Evolutionary conservation across 371 early-diverging fungal genomes (phyloP).

Genomic region (Dipsacomyces acuminosporus): DNA sequence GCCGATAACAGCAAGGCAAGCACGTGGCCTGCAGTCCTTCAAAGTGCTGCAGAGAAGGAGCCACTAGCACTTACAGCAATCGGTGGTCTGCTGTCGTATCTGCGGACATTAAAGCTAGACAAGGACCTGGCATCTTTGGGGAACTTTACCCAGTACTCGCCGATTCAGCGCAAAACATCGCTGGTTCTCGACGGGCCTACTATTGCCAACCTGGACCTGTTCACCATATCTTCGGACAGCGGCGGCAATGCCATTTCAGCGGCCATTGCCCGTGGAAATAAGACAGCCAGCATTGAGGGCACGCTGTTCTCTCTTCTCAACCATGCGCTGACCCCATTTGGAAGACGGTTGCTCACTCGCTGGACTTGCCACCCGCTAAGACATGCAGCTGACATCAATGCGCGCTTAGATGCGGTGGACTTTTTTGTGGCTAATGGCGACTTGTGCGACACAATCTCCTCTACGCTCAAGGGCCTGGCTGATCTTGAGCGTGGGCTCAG

Average conservation of each 20-base stretch:
- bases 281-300: conserved; percentile 51
- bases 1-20: conserved; percentile 6
- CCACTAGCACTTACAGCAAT: conserved; percentile 59
- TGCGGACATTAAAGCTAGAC: conserved; percentile 81
- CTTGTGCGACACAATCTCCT: conserved; percentile 51
- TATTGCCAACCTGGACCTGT: conserved; percentile 88
- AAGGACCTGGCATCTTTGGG: conserved; percentile 73
- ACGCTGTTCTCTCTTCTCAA: conserved; percentile 85
- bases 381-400: conserved; percentile 67
- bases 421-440: conserved; percentile 60
- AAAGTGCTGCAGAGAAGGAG: conserved; percentile 16
- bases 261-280: conserved; percentile 1
- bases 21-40: conserved; percentile 25
- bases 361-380: conserved; percentile 96
- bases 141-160: conserved; percentile 76
- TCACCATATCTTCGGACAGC: conserved; percentile 79
- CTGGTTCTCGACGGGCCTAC: conserved; percentile 94
- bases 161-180: conserved; percentile 59
- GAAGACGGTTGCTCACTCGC: conserved; percentile 76
- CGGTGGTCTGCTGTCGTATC: conserved; percentile 76
- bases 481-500: conserved; percentile 93
- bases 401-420: conserved; percentile 83
- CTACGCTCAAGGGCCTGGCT: conserved; percentile 57
- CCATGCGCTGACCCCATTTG: conserved; percentile 84
- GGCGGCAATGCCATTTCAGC: conserved; percentile 25